These are phyloP conservation scores for Puya raimondii DNA, from an alignment of 176 grass and related monocot species.

Conservation along the genomic window DNA sequence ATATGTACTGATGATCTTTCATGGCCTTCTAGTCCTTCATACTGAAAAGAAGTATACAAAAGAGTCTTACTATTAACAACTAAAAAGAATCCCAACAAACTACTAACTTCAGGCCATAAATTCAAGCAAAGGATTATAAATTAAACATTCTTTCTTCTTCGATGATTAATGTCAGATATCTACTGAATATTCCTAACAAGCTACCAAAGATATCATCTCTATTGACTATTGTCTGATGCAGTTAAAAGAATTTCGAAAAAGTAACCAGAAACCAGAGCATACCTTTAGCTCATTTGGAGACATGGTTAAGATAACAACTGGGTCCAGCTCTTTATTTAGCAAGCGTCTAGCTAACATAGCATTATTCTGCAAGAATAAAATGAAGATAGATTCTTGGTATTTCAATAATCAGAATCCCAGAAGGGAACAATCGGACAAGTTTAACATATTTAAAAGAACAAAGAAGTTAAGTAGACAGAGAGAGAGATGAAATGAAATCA, in stretches of 20 bases:
- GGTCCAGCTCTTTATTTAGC: slow-evolving; percentile 76
- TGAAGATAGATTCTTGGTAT: neutral
- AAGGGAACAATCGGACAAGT: neutral
- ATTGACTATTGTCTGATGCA: too few species aligned
- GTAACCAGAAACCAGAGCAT: slow-evolving; percentile 7
- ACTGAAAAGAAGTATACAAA: too few species aligned
- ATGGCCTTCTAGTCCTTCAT: too few species aligned
- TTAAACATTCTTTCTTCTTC: too few species aligned
- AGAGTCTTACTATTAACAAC: too few species aligned
- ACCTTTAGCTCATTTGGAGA: slow-evolving; percentile 90
- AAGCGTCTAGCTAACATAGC: slow-evolving; percentile 55
- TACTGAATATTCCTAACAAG: too few species aligned
- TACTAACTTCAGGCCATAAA: too few species aligned
- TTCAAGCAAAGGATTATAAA: too few species aligned
- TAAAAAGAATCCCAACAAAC: too few species aligned
- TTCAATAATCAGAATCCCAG: neutral
- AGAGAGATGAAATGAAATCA: neutral
- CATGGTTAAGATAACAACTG: slow-evolving; percentile 75
- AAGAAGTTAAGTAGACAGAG: neutral
- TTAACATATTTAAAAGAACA: neutral
- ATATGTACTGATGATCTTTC: too few species aligned
- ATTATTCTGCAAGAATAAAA: slow-evolving; percentile 51
- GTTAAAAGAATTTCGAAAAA: neutral
- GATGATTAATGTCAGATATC: too few species aligned
- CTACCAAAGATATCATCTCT: too few species aligned